Conservation (phyloP, 1,284 basidiomycete species). For the Fomitopsis palustris region DNA sequence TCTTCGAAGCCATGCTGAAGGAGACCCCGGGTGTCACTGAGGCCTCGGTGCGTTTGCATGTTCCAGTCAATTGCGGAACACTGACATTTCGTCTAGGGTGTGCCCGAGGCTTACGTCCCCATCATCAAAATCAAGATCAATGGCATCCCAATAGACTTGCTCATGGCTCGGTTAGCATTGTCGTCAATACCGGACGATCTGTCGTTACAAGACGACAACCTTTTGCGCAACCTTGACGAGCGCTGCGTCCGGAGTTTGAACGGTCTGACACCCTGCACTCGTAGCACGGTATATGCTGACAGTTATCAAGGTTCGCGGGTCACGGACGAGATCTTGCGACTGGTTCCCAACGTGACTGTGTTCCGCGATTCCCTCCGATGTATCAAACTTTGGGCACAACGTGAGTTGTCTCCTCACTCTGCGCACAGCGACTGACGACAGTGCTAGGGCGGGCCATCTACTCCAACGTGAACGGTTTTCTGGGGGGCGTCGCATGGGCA, state of each 20-base stretch:
- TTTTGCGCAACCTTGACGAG: constrained; percentile 93
- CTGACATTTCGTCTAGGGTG: constrained; percentile 55
- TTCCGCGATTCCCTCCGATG: constrained; percentile 94
- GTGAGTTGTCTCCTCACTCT: constrained; percentile 53
- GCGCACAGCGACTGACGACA: constrained; percentile 10
- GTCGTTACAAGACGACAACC: constrained; percentile 86
- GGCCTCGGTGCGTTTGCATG: constrained; percentile 61
- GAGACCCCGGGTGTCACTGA: constrained; percentile 86
- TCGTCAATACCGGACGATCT: constrained; percentile 90
- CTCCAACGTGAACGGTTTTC: constrained; percentile 97
- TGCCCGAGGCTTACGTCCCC: constrained; percentile 95
- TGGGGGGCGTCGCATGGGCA: constrained; percentile 98
- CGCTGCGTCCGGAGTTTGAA: constrained; percentile 93
- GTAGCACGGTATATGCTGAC: constrained; percentile 3
- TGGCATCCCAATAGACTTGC: constrained; percentile 92
- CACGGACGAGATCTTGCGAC: constrained; percentile 92
- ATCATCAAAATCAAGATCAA: constrained; percentile 91
- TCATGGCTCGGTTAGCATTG: constrained; percentile 85
- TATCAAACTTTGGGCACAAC: constrained; percentile 97
- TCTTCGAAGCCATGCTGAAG: constrained; percentile 89
- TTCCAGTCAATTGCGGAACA: background rate
- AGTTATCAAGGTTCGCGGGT: constrained; percentile 78
- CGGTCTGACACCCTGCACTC: constrained; percentile 41
- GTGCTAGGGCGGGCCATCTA: constrained; percentile 87
- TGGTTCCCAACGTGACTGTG: constrained; percentile 93